phyloP scores from a whole-genome alignment of 257 asterid genomes.

The Paraleonurus japonicus region DNA sequence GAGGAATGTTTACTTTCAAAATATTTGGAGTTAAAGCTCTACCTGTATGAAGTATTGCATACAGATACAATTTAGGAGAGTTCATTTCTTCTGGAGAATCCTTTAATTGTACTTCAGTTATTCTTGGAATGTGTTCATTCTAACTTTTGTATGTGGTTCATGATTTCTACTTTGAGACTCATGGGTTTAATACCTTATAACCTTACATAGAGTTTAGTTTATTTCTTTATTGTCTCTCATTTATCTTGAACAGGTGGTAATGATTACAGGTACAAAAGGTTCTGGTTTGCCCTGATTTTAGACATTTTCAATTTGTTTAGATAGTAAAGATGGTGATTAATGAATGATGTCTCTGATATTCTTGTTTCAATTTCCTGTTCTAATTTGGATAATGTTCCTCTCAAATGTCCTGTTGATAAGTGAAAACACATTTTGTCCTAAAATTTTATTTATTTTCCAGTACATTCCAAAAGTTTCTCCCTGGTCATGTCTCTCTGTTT shows the following conservation, averaged over 20 bases:
- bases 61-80: neutral
- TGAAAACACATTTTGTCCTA: neutral
- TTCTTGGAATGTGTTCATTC: neutral
- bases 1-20: neutral
- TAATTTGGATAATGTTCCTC: constrained; percentile 10
- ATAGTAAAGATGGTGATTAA: neutral
- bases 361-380: constrained; percentile 3
- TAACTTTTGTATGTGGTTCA: neutral
- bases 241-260: neutral
- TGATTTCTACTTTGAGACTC: constrained; percentile 9
- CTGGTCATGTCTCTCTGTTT: neutral
- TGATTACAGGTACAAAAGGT: neutral
- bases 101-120: neutral
- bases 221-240: neutral
- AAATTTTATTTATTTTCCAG: neutral
- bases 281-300: neutral
- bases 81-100: neutral
- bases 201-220: neutral
- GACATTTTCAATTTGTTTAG: neutral
- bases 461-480: neutral
- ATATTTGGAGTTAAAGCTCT: neutral
- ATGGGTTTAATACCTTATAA: neutral
- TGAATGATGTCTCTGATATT: neutral
- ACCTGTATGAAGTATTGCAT: neutral
- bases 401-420: neutral